Evolutionary conservation across 139 green algal species (phyloP).

Genomic region (Volvox reticuliferus): DNA sequence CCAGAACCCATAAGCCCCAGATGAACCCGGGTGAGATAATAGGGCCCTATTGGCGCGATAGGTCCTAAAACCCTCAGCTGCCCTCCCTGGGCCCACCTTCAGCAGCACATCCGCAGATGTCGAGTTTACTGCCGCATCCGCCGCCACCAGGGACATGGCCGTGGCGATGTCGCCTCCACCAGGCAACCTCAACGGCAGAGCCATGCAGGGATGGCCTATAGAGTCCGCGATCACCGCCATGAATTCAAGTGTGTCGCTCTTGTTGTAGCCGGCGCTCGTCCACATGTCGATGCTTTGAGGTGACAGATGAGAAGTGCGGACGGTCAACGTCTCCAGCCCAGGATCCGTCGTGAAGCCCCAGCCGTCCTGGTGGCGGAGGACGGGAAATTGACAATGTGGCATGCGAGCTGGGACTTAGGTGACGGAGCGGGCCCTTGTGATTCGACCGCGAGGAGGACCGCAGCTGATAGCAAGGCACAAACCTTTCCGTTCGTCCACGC

Average conservation of each 20-base stretch:
- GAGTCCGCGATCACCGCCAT: not conserved
- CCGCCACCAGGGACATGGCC: not conserved
- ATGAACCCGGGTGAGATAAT: too few relatives aligned
- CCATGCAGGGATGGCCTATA: not conserved
- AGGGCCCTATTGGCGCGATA: too few relatives aligned
- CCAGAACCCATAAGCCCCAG: too few relatives aligned
- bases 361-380: conserved; percentile 8
- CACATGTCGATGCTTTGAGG: not conserved
- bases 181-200: not conserved
- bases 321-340: not conserved
- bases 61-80: too few relatives aligned
- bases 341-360: conserved; percentile 8
- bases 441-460: too few relatives aligned
- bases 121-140: not conserved
- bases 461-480: too few relatives aligned
- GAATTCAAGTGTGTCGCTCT: not conserved
- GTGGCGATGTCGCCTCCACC: not conserved
- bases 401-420: too few relatives aligned
- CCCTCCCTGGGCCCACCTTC: not conserved
- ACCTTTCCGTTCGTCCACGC: too few relatives aligned
- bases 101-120: not conserved
- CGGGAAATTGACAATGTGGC: too few relatives aligned
- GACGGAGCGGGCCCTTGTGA: too few relatives aligned
- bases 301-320: conserved; percentile 10
- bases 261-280: not conserved